Percentiles rank a stretch among this genome's conserved stretches.
These are phyloP conservation scores for Alternaria sp. DNA, from an alignment of 2,329 filamentous ascomycete species.

Conservation along the genomic window DNA sequence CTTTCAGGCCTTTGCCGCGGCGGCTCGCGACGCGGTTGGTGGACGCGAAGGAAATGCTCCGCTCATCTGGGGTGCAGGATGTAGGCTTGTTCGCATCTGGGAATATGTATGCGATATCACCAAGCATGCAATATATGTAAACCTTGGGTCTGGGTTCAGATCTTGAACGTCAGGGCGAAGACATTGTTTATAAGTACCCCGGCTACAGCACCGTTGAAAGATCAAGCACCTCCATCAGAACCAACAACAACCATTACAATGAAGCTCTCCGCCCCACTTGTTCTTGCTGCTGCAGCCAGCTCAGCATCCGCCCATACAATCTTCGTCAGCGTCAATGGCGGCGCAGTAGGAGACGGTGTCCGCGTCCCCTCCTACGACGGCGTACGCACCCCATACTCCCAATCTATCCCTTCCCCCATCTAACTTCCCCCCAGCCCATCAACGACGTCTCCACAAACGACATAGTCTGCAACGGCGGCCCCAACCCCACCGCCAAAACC, in stretches of 20 bases:
- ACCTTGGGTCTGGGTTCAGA: slow-evolving; percentile 3
- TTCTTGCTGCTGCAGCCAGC: slow-evolving; percentile 36
- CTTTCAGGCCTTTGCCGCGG: slow-evolving; percentile 3
- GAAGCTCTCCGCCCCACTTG: slow-evolving; percentile 36
- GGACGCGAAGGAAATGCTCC: slow-evolving; percentile 17
- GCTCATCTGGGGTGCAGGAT: slow-evolving; percentile 3
- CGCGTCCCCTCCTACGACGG: slow-evolving; percentile 54
- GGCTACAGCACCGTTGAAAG: not conserved
- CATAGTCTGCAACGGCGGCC: slow-evolving; percentile 64
- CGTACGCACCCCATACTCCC: slow-evolving; percentile 14
- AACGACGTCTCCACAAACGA: slow-evolving; percentile 61
- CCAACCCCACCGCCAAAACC: slow-evolving; percentile 53
- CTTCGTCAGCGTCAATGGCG: slow-evolving; percentile 57
- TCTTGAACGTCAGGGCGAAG: not conserved
- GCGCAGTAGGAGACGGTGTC: slow-evolving; percentile 57
- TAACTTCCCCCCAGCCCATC: slow-evolving; percentile 50
- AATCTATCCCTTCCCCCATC: not conserved
- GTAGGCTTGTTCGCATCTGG: not conserved
- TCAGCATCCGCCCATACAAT: slow-evolving; percentile 58
- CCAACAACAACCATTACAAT: slow-evolving; percentile 15
- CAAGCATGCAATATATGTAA: not conserved
- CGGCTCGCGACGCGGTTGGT: slow-evolving; percentile 21
- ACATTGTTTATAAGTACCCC: slow-evolving; percentile 10
- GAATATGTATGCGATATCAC: slow-evolving; percentile 9
- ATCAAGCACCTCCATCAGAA: not conserved